A percentile compares a stretch with the other conserved stretches of the same genome.
These are phyloP conservation scores for Blastocystis sp. DNA, from an alignment of 352 stramenopile genomes.

Conservation along the genomic window DNA sequence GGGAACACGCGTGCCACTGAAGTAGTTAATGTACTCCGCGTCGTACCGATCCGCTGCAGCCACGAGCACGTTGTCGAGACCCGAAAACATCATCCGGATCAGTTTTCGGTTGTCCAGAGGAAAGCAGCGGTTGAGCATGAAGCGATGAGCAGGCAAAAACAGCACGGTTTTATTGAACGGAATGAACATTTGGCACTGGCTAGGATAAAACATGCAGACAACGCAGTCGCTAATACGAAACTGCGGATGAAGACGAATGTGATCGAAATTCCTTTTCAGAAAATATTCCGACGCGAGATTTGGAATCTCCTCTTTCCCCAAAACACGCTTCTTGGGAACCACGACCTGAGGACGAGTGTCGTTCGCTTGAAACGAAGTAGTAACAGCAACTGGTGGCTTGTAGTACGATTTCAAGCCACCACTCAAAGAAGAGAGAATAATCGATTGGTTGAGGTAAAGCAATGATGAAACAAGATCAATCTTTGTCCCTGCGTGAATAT, in stretches of 20 bases:
- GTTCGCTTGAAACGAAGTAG: neutral
- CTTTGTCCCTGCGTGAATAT: neutral
- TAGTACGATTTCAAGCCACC: neutral
- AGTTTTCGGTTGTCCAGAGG: neutral
- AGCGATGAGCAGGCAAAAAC: constrained; percentile 17
- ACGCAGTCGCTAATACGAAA: neutral
- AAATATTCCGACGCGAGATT: neutral
- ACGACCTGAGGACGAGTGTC: neutral
- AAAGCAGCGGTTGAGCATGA: neutral
- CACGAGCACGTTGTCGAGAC: neutral
- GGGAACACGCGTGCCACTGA: neutral
- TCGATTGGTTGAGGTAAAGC: neutral
- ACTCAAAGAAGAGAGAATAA: neutral
- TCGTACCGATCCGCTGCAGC: neutral
- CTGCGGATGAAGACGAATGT: neutral
- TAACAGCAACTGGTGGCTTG: neutral
- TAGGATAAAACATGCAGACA: constrained; percentile 18
- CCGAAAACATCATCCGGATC: neutral
- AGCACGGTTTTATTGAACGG: constrained; percentile 23
- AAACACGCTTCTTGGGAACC: neutral
- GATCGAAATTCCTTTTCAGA: neutral
- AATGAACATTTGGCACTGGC: neutral
- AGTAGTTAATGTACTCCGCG: constrained; percentile 49
- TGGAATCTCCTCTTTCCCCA: neutral
- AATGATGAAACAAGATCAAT: neutral